Base-by-base conservation (phyloP, 306 rosid genomes). In the Quercus glauca region DNA sequence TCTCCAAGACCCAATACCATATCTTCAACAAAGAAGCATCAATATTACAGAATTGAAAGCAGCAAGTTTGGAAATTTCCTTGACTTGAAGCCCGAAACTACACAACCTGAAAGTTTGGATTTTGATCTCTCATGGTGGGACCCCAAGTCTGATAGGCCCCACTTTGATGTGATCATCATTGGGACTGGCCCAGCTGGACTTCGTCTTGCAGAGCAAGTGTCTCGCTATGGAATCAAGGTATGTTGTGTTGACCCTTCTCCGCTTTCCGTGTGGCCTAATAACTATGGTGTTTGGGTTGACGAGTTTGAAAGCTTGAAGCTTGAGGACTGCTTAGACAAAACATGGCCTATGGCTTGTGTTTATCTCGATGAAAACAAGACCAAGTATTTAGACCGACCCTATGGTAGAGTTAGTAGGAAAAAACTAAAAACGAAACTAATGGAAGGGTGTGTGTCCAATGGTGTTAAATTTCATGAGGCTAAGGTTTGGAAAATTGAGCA, bases 221-320 rank as follows among this genome's bases (percentile, higher is more conserved):
- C 97, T 0, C 17, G 75, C 15, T 89, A 82, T 31, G 97, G 91
- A 37, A 73, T 92, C 55, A 84, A 91, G 92, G 98, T 94, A 52
- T 94, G 98, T 78, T 86, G 92, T 35, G 86, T 92, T 71, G 98
- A 94, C 76, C 97, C 98, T 23, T 78, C 87, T 11, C 98, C 98
- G 3, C 87, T 91, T 35, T 87, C 91, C 65, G 10, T 80, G 63
- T 92, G 98, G 98, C 92, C 97, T n/a, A 94, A 91, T 71, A 94
- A 94, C 76, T 92, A 94, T 18, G 98, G 97, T 58, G 94, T 88
- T 13, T 94, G 97, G 98, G 82, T 83, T 1, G 97, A 94, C 70
- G 97, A 94, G 87, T 88, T 92, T 82, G 88, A 86, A 80, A 73
- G 69, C 25, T 74, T 92, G 78, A 90, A 84, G 7, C 92, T 92